phyloP scores from a whole-genome alignment of 2,329 filamentous ascomycete genomes.

The Stemphylium lycopersici region DNA sequence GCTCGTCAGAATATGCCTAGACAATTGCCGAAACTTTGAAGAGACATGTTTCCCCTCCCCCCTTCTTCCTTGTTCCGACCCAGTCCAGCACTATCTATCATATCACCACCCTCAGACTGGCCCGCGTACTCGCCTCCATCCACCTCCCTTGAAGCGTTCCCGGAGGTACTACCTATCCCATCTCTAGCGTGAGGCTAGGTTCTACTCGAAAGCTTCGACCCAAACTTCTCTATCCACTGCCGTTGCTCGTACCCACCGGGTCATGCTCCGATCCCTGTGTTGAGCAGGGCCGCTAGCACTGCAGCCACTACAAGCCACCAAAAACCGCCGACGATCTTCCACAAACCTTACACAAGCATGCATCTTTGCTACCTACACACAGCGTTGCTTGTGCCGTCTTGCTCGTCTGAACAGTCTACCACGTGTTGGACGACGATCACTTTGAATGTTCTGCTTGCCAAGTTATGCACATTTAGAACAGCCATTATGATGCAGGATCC shows the following conservation, averaged over 20 bases:
- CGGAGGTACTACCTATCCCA: constrained; percentile 2
- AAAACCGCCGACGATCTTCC: neutral
- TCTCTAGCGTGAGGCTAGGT: neutral
- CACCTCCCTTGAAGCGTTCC: neutral
- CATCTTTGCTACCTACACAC: too few species aligned
- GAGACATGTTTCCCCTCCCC: neutral
- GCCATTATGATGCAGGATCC: too few species aligned
- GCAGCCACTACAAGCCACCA: neutral
- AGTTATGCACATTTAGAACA: neutral
- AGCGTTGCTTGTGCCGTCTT: too few species aligned
- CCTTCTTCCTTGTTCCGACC: neutral
- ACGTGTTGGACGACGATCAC: too few species aligned
- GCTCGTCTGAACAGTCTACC: too few species aligned
- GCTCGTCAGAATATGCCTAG: too few species aligned
- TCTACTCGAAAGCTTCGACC: neutral
- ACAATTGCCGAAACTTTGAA: neutral
- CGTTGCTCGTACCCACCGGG: neutral
- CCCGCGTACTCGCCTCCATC: neutral
- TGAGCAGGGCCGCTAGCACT: neutral
- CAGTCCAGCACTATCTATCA: neutral
- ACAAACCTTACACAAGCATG: neutral
- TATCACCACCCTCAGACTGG: neutral
- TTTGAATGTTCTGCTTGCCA: neutral
- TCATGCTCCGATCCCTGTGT: neutral
- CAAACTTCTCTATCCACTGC: neutral